Conservation (phyloP, 106 monocot genomes). For the Phalaenopsis aphrodite region DNA sequence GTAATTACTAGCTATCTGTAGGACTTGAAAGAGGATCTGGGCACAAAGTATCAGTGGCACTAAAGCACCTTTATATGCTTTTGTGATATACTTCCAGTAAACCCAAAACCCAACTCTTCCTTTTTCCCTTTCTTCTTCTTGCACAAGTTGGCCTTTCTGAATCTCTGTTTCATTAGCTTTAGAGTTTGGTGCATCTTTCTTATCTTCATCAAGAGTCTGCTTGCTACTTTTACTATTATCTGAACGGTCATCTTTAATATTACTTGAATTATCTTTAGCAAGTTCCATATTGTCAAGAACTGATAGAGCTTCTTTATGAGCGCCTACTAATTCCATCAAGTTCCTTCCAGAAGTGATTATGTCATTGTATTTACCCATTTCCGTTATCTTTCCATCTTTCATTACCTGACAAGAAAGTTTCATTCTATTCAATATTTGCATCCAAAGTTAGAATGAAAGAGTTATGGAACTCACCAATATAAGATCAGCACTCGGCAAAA, state of each 20-base stretch:
- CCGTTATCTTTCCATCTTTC: constrained; percentile 75
- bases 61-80: constrained; percentile 65
- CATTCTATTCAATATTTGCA: not conserved
- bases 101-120: constrained; percentile 81
- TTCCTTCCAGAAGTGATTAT: constrained; percentile 68
- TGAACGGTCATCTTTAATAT: constrained; percentile 6
- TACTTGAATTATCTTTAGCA: constrained; percentile 10
- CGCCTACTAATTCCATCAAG: constrained; percentile 79
- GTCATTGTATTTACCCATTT: constrained; percentile 81
- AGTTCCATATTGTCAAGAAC: constrained; percentile 33
- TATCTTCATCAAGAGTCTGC: constrained; percentile 11
- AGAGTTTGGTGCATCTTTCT: constrained; percentile 29
- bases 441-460: not conserved
- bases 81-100: constrained; percentile 84
- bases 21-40: constrained; percentile 62
- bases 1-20: constrained; percentile 73
- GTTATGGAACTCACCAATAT: constrained; percentile 54
- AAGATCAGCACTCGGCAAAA: constrained; percentile 85
- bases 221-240: constrained; percentile 3
- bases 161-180: constrained; percentile 23
- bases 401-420: constrained; percentile 31
- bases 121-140: constrained; percentile 98
- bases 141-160: constrained; percentile 62
- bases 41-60: constrained; percentile 58
- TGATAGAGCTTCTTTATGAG: constrained; percentile 65